A percentile compares a stretch with the other conserved stretches of the same genome.
Conservation (phyloP, 306 rosid genomes). For the Castanospermum australe region DNA sequence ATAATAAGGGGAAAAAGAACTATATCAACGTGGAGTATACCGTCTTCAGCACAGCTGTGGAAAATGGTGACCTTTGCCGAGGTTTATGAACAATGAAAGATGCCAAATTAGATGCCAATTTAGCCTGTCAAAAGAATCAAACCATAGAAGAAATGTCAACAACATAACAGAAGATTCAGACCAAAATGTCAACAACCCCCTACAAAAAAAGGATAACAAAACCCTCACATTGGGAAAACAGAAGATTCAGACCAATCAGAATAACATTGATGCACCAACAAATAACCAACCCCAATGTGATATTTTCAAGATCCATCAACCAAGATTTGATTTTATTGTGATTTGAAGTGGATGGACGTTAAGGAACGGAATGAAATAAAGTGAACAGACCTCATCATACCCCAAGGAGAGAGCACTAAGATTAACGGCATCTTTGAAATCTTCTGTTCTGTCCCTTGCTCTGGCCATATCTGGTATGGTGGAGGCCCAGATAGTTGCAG, state of each 20-base stretch:
- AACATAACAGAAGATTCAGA: neutral
- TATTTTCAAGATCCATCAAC: constrained; percentile 6
- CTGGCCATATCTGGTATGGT: too few relatives aligned
- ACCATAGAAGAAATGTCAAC: neutral
- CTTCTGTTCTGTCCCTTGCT: constrained; percentile 83
- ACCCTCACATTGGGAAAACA: too few relatives aligned
- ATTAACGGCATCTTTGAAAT: constrained; percentile 86
- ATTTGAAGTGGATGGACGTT: too few relatives aligned
- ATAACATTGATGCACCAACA: neutral
- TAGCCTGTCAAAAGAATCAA: constrained; percentile 54
- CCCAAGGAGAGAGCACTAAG: constrained; percentile 73
- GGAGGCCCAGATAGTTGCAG: too few relatives aligned
- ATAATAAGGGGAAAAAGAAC: neutral
- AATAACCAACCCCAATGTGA: neutral
- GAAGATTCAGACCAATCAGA: neutral
- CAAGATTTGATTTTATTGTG: too few relatives aligned
- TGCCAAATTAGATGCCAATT: constrained; percentile 80
- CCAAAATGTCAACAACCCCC: too few relatives aligned
- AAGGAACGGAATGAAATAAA: too few relatives aligned
- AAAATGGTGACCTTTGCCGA: constrained; percentile 68
- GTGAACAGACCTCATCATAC: constrained; percentile 88
- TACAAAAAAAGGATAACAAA: too few relatives aligned
- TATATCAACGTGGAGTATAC: constrained; percentile 36
- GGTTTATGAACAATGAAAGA: constrained; percentile 87
- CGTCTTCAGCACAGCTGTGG: constrained; percentile 84